phyloP scores from a whole-genome alignment of 2,329 filamentous ascomycete genomes.

The Epichloe coenophiala region DNA sequence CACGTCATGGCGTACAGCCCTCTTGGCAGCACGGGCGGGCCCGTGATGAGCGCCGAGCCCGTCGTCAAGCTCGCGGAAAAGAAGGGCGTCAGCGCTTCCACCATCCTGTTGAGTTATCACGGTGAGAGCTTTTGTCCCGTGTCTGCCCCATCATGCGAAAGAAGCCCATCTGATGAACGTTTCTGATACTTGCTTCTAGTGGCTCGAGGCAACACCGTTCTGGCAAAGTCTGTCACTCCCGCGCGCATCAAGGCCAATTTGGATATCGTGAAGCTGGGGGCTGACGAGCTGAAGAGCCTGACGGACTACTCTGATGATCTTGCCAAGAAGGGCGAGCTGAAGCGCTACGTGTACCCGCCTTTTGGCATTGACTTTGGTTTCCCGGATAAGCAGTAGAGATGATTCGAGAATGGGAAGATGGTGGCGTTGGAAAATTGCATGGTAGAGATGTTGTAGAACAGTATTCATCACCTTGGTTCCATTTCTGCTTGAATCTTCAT shows the following conservation, averaged over 20 bases:
- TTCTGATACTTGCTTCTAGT: slow-evolving; percentile 28
- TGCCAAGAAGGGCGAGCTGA: slow-evolving; percentile 34
- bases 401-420: neutral
- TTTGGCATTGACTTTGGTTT: slow-evolving; percentile 59
- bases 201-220: slow-evolving; percentile 53
- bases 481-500: too few species aligned
- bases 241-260: slow-evolving; percentile 57
- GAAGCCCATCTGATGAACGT: too few species aligned
- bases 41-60: slow-evolving; percentile 49
- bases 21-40: slow-evolving; percentile 50
- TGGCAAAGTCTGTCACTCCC: slow-evolving; percentile 59
- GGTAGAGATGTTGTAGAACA: neutral
- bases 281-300: slow-evolving; percentile 46
- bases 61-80: slow-evolving; percentile 52
- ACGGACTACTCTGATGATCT: slow-evolving; percentile 40
- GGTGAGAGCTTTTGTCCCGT: slow-evolving; percentile 39
- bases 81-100: slow-evolving; percentile 45
- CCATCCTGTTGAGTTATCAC: slow-evolving; percentile 59
- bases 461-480: too few species aligned
- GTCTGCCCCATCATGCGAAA: too few species aligned
- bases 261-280: slow-evolving; percentile 51
- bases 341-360: slow-evolving; percentile 54
- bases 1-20: slow-evolving; percentile 60
- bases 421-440: neutral
- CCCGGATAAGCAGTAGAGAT: slow-evolving; percentile 43